phyloP scores from a whole-genome alignment of 192 early-diverging fungal genomes.

The Coemansia sp. region DNA sequence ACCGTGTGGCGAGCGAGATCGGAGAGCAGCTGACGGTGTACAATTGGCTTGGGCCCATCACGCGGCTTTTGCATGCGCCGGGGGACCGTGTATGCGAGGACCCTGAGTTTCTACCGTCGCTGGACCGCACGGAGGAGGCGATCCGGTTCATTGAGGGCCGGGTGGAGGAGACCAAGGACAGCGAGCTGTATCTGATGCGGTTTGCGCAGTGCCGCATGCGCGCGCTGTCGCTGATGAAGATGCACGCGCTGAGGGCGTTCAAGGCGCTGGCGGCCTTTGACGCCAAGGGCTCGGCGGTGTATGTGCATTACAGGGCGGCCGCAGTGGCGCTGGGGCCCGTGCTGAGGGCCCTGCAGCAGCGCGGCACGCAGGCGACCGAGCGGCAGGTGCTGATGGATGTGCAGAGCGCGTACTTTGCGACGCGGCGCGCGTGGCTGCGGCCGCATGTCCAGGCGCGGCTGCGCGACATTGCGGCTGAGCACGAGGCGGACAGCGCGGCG shows the following conservation, averaged over 20 bases:
- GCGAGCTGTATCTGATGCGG: constrained; percentile 91
- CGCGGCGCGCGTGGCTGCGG: constrained; percentile 69
- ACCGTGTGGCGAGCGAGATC: constrained; percentile 59
- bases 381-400: constrained; percentile 79
- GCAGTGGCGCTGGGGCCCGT: constrained; percentile 67
- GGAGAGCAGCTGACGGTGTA: constrained; percentile 72
- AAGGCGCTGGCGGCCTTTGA: constrained; percentile 13
- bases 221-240: constrained; percentile 91
- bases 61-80: constrained; percentile 77
- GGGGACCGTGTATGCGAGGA: constrained; percentile 85
- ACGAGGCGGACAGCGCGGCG: constrained; percentile 8
- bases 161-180: constrained; percentile 69
- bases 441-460: constrained; percentile 69
- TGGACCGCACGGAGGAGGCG: constrained; percentile 76
- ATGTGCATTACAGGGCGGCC: constrained; percentile 79
- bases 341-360: constrained; percentile 75
- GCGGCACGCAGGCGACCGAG: constrained; percentile 62
- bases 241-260: constrained; percentile 69
- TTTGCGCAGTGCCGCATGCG: constrained; percentile 95
- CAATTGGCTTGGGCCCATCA: constrained; percentile 81
- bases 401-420: constrained; percentile 71
- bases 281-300: constrained; percentile 46
- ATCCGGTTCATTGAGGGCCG: constrained; percentile 60
- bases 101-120: constrained; percentile 76
- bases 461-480: constrained; percentile 45